Percentiles rank a stretch among this genome's conserved stretches.
phyloP scores from a whole-genome alignment of 139 green algal species.

The Astrephomene gubernaculifera region DNA sequence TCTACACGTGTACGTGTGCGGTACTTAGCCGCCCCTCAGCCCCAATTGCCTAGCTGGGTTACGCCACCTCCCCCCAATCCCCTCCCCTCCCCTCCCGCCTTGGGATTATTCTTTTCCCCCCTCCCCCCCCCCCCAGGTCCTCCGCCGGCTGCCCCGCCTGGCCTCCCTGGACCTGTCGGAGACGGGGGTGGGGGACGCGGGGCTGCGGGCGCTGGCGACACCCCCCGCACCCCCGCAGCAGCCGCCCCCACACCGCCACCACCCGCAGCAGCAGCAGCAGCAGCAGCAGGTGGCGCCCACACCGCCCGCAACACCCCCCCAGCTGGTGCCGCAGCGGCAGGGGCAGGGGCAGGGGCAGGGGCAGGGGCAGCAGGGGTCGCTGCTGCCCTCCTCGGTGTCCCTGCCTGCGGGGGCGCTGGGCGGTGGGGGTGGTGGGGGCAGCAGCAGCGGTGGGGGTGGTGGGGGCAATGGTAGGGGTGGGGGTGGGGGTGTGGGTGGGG shows the following conservation, averaged over 20 bases:
- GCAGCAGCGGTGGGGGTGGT: neutral
- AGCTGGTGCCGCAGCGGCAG: neutral
- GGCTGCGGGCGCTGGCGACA: neutral
- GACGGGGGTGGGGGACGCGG: constrained; percentile 6
- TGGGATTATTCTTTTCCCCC: neutral
- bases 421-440: neutral
- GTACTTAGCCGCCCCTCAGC: too few relatives aligned
- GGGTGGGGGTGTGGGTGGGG: too few relatives aligned
- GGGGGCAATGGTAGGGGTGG: too few relatives aligned
- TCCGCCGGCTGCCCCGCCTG: constrained; percentile 32
- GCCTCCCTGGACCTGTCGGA: constrained; percentile 32
- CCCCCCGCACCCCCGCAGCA: neutral
- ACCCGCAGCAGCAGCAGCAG: neutral
- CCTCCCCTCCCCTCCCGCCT: neutral
- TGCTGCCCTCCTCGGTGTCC: too few relatives aligned
- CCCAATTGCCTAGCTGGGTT: too few relatives aligned
- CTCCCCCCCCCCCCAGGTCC: constrained; percentile 5
- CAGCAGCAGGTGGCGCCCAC: neutral
- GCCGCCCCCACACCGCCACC: neutral
- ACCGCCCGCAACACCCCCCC: neutral
- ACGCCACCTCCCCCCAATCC: neutral
- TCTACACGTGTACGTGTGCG: too few relatives aligned
- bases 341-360: neutral
- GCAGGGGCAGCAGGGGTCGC: neutral
- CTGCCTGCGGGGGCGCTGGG: neutral